Base-by-base conservation (phyloP, 2,329 filamentous ascomycete species). In the Fusarium mangiferae region DNA sequence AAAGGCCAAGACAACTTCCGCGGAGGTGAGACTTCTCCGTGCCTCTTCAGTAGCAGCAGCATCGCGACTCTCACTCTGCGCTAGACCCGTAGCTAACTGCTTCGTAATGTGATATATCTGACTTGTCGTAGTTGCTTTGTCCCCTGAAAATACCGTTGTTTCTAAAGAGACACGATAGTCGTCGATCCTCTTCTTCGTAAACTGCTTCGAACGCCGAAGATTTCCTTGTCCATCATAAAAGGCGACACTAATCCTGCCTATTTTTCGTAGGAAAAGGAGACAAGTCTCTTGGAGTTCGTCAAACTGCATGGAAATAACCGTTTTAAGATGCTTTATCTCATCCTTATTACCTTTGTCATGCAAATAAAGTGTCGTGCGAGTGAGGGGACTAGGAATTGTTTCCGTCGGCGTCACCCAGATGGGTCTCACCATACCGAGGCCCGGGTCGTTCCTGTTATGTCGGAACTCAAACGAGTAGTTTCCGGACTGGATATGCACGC, bases 1-100 rank as follows among this genome's bases (percentile, higher is more conserved):
- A 28, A 76, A 77, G 0, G 72, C 75, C 18, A 77, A 36, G n/a
- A 75, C n/a, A 7, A 77, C 54, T 18, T 76, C 69, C 0, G 75
- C 60, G 3, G n/a, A 62, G 0, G 66, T 62, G 7, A 36, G 63
- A 9, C 12, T 22, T 36, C 7, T 61, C 28, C 36, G 15, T 20
- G 30, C 59, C 20, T 72, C 38, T 0, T 66, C 68, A 8, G 46
- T 57, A 4, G 49, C 36, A 2, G 70, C 58, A 28, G 42, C n/a
- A 5, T 72, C 59, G 2, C 66, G 68, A 22, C 72, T 76, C 5
- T 73, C 72, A 11, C 67, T 73, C 1, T 28, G 42, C 3, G 68
- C 36, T 22, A 77, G 46, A 3, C 56, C 52, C 0, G 30, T 49
- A 0, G 68, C 67, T 17, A 11, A 39, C 1, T 48, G 33, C 18